phyloP scores from a whole-genome alignment of 176 grass and related monocot species.

The Raddia guianensis region DNA sequence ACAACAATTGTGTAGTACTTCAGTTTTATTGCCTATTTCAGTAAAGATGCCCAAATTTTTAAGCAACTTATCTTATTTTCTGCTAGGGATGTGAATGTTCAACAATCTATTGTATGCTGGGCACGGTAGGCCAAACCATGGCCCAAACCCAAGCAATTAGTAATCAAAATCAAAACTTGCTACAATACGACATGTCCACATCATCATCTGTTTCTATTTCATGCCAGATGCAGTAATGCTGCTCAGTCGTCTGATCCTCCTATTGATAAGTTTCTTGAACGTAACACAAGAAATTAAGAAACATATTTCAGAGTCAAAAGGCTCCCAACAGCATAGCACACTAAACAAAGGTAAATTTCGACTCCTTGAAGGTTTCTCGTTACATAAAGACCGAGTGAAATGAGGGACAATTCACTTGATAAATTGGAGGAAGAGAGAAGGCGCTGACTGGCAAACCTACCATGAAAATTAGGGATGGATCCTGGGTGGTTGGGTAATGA shows the following conservation, averaged over 20 bases:
- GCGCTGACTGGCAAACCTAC: neutral
- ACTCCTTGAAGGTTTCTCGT: neutral
- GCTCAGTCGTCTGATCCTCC: neutral
- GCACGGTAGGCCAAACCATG: neutral
- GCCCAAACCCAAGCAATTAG: neutral
- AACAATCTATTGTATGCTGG: neutral
- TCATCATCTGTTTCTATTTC: neutral
- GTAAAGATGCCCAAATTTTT: conserved; percentile 2
- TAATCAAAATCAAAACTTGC: neutral
- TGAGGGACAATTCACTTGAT: neutral
- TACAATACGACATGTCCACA: too few species aligned
- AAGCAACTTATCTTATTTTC: conserved; percentile 12
- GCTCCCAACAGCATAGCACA: neutral
- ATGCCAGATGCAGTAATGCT: conserved; percentile 12
- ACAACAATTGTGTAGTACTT: neutral
- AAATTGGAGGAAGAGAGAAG: neutral
- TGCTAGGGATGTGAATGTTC: neutral
- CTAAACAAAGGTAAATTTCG: neutral
- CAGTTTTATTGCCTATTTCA: neutral
- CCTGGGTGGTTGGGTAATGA: neutral
- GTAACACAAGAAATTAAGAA: neutral
- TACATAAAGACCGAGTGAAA: neutral
- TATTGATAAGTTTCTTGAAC: neutral
- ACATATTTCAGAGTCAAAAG: neutral
- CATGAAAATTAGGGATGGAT: neutral